Conservation (phyloP, 1,284 basidiomycete species). For the Papiliotrema nemorosa region DNA sequence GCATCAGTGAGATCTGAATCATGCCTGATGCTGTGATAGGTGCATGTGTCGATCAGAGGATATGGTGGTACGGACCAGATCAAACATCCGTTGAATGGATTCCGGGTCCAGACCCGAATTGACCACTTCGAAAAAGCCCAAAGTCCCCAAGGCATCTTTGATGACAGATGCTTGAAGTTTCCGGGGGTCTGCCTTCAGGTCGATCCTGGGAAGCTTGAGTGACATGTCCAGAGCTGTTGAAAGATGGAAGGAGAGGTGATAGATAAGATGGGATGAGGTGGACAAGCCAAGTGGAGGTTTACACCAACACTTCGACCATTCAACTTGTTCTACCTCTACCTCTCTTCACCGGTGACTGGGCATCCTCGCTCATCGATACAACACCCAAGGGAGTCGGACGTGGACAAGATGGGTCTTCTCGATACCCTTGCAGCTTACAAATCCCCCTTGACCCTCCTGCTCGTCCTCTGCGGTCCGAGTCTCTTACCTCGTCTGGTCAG, state of each 20-base stretch:
- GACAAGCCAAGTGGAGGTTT: background rate
- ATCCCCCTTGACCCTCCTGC: conserved; percentile 14
- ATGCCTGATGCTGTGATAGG: background rate
- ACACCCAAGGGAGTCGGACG: background rate
- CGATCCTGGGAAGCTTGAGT: conserved; percentile 17
- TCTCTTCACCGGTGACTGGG: too few species aligned
- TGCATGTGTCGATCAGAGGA: background rate
- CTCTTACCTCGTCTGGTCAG: conserved; percentile 16
- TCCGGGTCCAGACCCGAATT: conserved; percentile 12
- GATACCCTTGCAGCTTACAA: conserved; percentile 12
- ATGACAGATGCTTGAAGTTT: conserved; percentile 17
- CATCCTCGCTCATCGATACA: too few species aligned
- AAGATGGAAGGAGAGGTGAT: background rate
- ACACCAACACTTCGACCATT: too few species aligned
- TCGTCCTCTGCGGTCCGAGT: conserved; percentile 22
- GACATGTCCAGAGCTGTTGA: too few species aligned
- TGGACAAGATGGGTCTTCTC: conserved; percentile 11
- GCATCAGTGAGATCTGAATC: background rate
- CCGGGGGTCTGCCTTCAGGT: conserved; percentile 18
- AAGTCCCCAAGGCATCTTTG: conserved; percentile 14
- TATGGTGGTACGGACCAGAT: conserved; percentile 10
- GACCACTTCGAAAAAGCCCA: conserved; percentile 21
- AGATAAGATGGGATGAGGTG: background rate
- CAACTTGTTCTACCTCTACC: too few species aligned
- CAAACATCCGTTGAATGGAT: conserved; percentile 15